Conservation (phyloP, 768 basidiomycete species). For the Lyophyllum shimeji region DNA sequence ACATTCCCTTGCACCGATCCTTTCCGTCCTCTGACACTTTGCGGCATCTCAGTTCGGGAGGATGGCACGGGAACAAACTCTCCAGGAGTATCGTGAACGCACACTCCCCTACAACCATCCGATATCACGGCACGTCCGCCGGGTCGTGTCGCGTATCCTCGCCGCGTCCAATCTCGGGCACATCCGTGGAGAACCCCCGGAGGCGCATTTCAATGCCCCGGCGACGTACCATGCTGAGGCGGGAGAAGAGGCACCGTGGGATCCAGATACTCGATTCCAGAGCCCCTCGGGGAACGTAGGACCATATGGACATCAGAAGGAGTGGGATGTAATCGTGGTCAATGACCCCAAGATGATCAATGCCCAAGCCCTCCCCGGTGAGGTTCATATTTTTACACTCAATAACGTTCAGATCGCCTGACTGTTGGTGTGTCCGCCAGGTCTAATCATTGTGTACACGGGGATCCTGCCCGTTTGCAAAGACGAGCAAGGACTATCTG, state of each 20-base stretch:
- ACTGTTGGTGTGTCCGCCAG: conserved; percentile 31
- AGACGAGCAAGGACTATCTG: conserved; percentile 81
- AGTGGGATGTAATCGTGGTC: conserved; percentile 79
- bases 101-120: conserved; percentile 71
- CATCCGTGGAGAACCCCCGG: conserved; percentile 35
- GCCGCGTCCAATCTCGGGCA: conserved; percentile 70
- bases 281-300: conserved; percentile 15
- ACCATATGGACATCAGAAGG: conserved; percentile 30
- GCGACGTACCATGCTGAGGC: conserved; percentile 15
- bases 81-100: conserved; percentile 48
- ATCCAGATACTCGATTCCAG: conserved; percentile 29
- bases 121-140: conserved; percentile 62
- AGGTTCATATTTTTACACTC: conserved; percentile 2
- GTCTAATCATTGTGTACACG: conserved; percentile 83
- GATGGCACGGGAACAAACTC: conserved; percentile 37
- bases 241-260: conserved; percentile 26
- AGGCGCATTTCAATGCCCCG: conserved; percentile 13
- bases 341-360: conserved; percentile 71
- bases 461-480: conserved; percentile 79
- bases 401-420: too few relatives aligned
- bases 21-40: not conserved
- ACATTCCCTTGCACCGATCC: conserved; percentile 14
- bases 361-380: conserved; percentile 76
- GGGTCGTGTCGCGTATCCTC: conserved; percentile 69
- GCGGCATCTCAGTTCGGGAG: conserved; percentile 39